phyloP scores from a whole-genome alignment of 768 basidiomycete genomes.

The Termitomyces heimii region DNA sequence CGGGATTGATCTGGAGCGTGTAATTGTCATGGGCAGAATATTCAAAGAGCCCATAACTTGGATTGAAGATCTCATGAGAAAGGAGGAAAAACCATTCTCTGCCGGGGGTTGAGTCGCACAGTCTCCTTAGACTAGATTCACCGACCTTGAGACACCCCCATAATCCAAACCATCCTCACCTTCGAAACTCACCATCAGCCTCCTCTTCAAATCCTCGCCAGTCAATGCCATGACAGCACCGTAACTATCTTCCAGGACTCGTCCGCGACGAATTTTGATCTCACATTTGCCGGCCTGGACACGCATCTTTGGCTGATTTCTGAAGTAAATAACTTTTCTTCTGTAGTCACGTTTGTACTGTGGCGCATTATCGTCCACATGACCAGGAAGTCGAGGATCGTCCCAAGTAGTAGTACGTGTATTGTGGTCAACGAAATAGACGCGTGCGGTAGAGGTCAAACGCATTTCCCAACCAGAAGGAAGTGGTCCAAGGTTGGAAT shows the following conservation, averaged over 20 bases:
- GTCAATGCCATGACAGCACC: slow-evolving; percentile 77
- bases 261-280: slow-evolving; percentile 72
- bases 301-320: slow-evolving; percentile 83
- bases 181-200: slow-evolving; percentile 71
- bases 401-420: slow-evolving; percentile 90
- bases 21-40: slow-evolving; percentile 80
- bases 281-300: slow-evolving; percentile 78
- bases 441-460: slow-evolving; percentile 73
- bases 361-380: slow-evolving; percentile 84
- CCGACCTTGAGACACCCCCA: slow-evolving; percentile 67
- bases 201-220: slow-evolving; percentile 63
- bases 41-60: slow-evolving; percentile 77
- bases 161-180: slow-evolving; percentile 79
- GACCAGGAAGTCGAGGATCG: slow-evolving; percentile 80
- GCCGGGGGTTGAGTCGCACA: slow-evolving; percentile 3
- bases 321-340: slow-evolving; percentile 89
- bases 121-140: neutral
- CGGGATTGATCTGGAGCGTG: slow-evolving; percentile 75
- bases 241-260: slow-evolving; percentile 86
- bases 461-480: slow-evolving; percentile 97
- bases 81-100: slow-evolving; percentile 88
- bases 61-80: slow-evolving; percentile 80
- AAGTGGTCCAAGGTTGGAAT: slow-evolving; percentile 68
- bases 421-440: slow-evolving; percentile 94
- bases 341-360: slow-evolving; percentile 94